Base-by-base conservation (phyloP, 1,284 basidiomycete species). In the Meira nashicola region DNA sequence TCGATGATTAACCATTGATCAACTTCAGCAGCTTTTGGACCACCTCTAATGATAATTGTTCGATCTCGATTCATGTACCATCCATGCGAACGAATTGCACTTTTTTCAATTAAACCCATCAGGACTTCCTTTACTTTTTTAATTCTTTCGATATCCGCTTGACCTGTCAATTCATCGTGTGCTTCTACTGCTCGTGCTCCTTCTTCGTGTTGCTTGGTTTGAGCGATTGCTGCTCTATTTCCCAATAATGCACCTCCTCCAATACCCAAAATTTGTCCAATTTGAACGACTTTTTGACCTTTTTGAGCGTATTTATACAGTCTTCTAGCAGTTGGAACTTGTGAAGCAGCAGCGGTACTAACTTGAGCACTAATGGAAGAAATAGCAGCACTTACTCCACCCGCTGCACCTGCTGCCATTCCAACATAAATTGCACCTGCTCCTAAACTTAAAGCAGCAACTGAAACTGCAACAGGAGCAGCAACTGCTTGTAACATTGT, bases 31-130 rank as follows among this genome's bases (percentile, higher is more conserved):
- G 71, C 71, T 1, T 61, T 63, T 1, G 71, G 71, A 2, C 71
- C 71, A 33, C 71, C 71, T 2, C 54, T 60, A 47, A 73, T 70
- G 37, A 65, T 58, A 17, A 73, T 62, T 4, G 65, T 68, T 25
- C 71, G 57, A 39, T 73, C 68, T n/a, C 58, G 21, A n/a, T 65
- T 60, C 39, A 73, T 72, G 56, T 62, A 70, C 71, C 71, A 73
- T 23, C 71, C 71, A 10, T 65, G 54, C 14, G 71, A 73, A 57
- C 71, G 57, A 44, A 64, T 40, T n/a, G 71, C 69, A 25, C 66
- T 67, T 0, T 67, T 68, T 38, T 71, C 70, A 38, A 73, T 33
- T 4, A 73, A 60, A 25, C 65, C 64, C 40, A 66, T 58, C 10
- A 73, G 55, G 0, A 64, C 63, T 14, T 68, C 63, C 53, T 69